Percentiles rank a stretch among this genome's conserved stretches.
phyloP scores from a whole-genome alignment of 148 eudicot genomes.

The Rhododendron henanense region DNA sequence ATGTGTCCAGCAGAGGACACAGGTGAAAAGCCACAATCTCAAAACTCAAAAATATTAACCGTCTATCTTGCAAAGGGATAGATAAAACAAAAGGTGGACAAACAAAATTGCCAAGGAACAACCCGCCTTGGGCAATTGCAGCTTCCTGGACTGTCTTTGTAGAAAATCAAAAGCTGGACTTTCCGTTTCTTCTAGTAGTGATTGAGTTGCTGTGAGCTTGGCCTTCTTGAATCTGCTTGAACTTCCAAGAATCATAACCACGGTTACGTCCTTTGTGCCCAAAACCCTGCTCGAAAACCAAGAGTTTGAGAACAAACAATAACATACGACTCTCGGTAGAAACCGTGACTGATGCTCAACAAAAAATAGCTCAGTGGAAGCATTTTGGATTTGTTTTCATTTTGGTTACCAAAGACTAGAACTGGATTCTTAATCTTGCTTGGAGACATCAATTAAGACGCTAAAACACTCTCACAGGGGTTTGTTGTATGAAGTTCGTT shows the following conservation, averaged over 20 bases:
- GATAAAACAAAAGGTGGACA: neutral
- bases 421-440: neutral
- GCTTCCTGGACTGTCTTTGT: neutral
- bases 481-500: neutral
- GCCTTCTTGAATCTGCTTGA: conserved; percentile 72
- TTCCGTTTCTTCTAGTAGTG: conserved; percentile 41
- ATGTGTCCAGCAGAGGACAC: too few relatives aligned
- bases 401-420: neutral
- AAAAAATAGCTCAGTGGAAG: neutral
- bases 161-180: conserved; percentile 42
- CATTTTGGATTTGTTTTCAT: neutral
- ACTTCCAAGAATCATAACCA: conserved; percentile 48
- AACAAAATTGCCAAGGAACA: neutral
- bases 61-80: neutral
- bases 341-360: neutral
- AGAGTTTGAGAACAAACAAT: neutral
- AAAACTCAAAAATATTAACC: neutral
- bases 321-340: neutral
- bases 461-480: neutral
- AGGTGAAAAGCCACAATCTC: neutral
- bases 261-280: conserved; percentile 17
- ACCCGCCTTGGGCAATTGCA: neutral
- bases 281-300: conserved; percentile 30
- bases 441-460: neutral
- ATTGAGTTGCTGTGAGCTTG: conserved; percentile 51